Evolutionary conservation across 345 rosid genomes (phyloP).

Genomic region (Salix koriyanagi): DNA sequence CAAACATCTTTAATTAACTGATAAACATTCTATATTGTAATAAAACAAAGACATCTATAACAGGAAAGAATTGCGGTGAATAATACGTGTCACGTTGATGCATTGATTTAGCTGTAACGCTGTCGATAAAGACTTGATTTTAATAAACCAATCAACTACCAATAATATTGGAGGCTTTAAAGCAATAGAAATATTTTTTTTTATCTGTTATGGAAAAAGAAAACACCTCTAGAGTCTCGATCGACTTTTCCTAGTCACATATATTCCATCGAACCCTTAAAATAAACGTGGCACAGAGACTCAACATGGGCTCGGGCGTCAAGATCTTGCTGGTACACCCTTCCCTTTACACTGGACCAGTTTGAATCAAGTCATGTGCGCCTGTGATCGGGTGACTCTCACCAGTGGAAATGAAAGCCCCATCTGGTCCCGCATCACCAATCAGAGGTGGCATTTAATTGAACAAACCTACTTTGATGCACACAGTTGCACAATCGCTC

Average conservation of each 20-base stretch:
- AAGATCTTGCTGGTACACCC: background rate
- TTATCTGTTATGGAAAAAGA: background rate
- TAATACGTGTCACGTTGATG: too few species aligned
- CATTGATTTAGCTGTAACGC: too few species aligned
- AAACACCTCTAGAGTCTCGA: background rate
- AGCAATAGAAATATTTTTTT: too few species aligned
- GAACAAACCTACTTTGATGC: background rate
- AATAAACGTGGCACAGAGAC: background rate
- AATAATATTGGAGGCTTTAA: too few species aligned
- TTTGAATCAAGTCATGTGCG: conserved; percentile 17
- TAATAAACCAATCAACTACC: too few species aligned
- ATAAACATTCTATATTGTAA: too few species aligned
- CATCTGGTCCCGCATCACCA: background rate
- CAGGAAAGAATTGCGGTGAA: too few species aligned
- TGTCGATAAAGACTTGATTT: too few species aligned
- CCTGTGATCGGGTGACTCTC: conserved; percentile 21
- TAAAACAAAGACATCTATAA: too few species aligned
- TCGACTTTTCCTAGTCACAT: background rate
- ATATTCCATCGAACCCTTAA: background rate
- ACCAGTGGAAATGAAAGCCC: conserved; percentile 10
- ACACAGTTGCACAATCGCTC: background rate
- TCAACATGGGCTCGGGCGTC: background rate
- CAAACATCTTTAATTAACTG: too few species aligned
- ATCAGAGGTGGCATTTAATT: background rate
- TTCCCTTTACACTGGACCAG: background rate